These are phyloP conservation scores for Moringa oleifera DNA, from an alignment of 345 rosid genomes.

Conservation along the genomic window DNA sequence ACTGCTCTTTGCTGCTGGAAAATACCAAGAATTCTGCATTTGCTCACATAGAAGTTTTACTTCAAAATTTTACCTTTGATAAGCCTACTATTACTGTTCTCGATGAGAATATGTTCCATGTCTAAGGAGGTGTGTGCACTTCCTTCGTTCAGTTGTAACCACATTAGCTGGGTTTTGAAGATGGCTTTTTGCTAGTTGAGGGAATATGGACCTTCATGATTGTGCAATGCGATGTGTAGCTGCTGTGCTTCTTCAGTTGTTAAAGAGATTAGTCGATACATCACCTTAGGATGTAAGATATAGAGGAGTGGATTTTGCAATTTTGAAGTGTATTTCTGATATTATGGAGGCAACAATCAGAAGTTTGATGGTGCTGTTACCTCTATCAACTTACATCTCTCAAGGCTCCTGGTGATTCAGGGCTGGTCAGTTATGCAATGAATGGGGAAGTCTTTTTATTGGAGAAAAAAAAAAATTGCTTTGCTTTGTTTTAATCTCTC, in stretches of 20 bases:
- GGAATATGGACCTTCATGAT: constrained; percentile 19
- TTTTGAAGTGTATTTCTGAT: constrained; percentile 22
- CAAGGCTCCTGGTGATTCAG: constrained; percentile 29
- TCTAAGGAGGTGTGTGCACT: constrained; percentile 10
- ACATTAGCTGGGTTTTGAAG: constrained; percentile 17
- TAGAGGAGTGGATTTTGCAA: constrained; percentile 11
- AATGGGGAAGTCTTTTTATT: constrained; percentile 27
- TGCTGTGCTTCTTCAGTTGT: constrained; percentile 8
- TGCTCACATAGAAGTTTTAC: constrained; percentile 14
- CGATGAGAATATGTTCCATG: constrained; percentile 15
- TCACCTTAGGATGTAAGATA: constrained; percentile 8
- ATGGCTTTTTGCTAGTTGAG: constrained; percentile 18
- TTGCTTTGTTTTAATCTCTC: constrained; percentile 1
- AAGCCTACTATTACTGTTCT: constrained; percentile 1
- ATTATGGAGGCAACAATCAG: constrained; percentile 20
- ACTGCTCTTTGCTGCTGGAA: constrained; percentile 15
- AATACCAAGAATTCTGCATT: constrained; percentile 1
- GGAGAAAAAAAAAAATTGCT: constrained; percentile 10
- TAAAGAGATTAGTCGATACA: constrained; percentile 7
- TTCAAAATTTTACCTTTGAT: constrained; percentile 3
- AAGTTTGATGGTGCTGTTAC: constrained; percentile 16
- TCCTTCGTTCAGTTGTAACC: constrained; percentile 2
- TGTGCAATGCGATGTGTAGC: constrained; percentile 14
- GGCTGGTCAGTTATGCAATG: constrained; percentile 24
- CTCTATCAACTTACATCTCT: constrained; percentile 16